Base-by-base conservation (phyloP, 2,329 filamentous ascomycete genomes). In the Alternaria alternata region DNA sequence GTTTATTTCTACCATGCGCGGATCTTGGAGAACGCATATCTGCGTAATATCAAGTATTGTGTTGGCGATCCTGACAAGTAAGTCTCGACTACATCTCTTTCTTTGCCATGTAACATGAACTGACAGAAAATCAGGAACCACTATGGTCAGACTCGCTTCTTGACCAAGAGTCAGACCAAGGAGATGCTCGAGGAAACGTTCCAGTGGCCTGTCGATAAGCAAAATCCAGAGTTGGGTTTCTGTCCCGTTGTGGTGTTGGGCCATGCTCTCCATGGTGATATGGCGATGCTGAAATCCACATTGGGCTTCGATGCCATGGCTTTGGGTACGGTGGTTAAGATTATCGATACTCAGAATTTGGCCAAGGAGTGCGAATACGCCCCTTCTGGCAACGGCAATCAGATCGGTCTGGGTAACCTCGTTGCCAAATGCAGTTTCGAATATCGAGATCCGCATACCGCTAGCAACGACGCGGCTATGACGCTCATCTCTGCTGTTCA, bases 1-100 rank as follows among this genome's bases (percentile, higher is more conserved):
- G 34, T 68, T 0, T 65, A 59, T 30, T 66, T 65, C 59, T 68
- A 65, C 51, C 64, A 68, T 38, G 59, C 59, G 18, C 64, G 67
- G 11, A 48, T 69, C 1, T 28, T 53, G 7, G 51, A 53, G 22
- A 61, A 69, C 26, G 49, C 49, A 5, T 36, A 51, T 14, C n/a
- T 62, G 5, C 9, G 49, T 4, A 69, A 67, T 30, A 57, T 54
- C 30, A 54, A 55, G 32, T 61, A n/a, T 16, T 61, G 57, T 22
- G 22, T 52, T 42, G 65, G 62, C 11, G 39, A 66, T 32, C 59
- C 55, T 0, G 54, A 61, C 18, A 24, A 36, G 49, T 41, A 28
- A 51, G 34, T 51, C 16, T n/a, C 7, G 6, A 41, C 9, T 41
- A 2, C 24, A 20, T 22, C 4, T 39, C 22, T 9, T 39, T 20